Conservation (phyloP, 192 early-diverging fungal species). For the Lobosporangium transversale region DNA sequence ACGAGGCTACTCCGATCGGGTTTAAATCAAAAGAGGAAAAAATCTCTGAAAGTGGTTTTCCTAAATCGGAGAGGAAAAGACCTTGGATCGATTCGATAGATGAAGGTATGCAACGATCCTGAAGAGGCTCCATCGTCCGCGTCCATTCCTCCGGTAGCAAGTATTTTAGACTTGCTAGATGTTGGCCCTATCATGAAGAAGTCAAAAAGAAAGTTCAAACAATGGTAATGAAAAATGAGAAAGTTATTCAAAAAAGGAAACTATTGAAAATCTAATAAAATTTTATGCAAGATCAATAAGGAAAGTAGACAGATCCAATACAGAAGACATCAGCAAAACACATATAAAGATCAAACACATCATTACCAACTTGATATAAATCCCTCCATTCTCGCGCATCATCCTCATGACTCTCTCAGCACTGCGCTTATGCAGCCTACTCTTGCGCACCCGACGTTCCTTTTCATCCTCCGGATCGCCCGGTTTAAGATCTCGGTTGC, state of each 20-base stretch:
- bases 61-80: constrained; percentile 76
- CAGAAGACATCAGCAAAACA: no score
- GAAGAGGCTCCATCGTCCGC: constrained; percentile 78
- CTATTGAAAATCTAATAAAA: background rate
- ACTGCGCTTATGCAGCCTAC: constrained; percentile 25
- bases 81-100: constrained; percentile 73
- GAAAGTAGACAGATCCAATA: no score
- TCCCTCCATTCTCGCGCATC: constrained; percentile 38
- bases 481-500: constrained; percentile 18
- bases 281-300: no score
- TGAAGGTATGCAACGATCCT: constrained; percentile 83
- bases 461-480: constrained; percentile 26
- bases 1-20: constrained; percentile 90
- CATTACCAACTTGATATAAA: constrained; percentile 42
- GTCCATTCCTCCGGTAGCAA: constrained; percentile 92
- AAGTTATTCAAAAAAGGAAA: background rate
- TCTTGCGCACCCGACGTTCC: constrained; percentile 10
- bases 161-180: constrained; percentile 58
- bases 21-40: constrained; percentile 80
- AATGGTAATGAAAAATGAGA: no score
- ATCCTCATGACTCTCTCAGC: constrained; percentile 26
- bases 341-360: background rate
- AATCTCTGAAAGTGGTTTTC: constrained; percentile 66
- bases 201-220: constrained; percentile 2
- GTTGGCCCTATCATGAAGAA: constrained; percentile 17